Evolutionary conservation across 345 rosid genomes (phyloP).

Genomic region (Sisymbrium altissimum): DNA sequence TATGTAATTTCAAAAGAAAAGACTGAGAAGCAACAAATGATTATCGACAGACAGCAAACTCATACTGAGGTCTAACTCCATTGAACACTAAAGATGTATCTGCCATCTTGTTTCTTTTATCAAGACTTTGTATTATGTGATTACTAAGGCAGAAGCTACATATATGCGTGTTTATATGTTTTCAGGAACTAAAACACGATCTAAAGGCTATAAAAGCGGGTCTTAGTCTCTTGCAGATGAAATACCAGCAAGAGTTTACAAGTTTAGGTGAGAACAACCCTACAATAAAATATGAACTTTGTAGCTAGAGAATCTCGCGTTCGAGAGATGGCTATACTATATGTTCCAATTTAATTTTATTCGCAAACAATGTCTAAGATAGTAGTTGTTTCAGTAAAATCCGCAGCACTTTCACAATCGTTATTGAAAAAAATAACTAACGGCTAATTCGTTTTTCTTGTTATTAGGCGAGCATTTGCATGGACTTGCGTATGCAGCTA

Average conservation of each 20-base stretch:
- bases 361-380: not conserved
- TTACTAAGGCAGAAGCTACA: not conserved
- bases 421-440: not conserved
- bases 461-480: constrained; percentile 62
- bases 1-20: constrained; percentile 21
- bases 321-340: not conserved
- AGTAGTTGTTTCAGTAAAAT: not conserved
- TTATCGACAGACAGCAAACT: constrained; percentile 58
- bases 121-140: not conserved
- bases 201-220: constrained; percentile 54
- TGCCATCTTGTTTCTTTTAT: not conserved
- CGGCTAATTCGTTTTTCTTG: not conserved
- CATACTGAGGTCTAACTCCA: constrained; percentile 51
- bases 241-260: constrained; percentile 59
- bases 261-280: constrained; percentile 50
- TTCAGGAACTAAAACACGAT: constrained; percentile 68
- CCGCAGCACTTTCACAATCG: not conserved
- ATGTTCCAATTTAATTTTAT: not conserved
- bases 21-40: constrained; percentile 46
- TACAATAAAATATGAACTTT: not conserved
- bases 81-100: not conserved
- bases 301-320: not conserved
- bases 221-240: constrained; percentile 60
- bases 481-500: constrained; percentile 67
- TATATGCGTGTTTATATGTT: not conserved